These are phyloP conservation scores for Macadamia integrifolia DNA, from an alignment of 164 flowering plant species.

Conservation along the genomic window DNA sequence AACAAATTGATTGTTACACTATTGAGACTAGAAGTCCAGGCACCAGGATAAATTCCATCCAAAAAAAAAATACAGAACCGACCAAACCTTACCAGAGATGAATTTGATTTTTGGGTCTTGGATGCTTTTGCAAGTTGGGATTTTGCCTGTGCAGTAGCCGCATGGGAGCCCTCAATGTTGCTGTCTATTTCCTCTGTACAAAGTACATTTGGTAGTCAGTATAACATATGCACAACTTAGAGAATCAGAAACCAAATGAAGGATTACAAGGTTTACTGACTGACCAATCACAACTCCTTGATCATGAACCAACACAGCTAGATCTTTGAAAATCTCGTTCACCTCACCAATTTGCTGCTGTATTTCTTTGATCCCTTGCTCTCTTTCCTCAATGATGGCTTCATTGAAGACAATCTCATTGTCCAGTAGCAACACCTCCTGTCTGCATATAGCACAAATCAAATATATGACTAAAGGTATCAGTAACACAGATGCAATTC, in stretches of 20 bases:
- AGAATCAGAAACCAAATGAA: not conserved
- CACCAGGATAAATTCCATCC: too few species aligned
- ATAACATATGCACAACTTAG: too few species aligned
- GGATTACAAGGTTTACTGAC: constrained; percentile 26
- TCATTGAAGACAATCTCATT: constrained; percentile 63
- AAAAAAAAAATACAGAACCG: not conserved
- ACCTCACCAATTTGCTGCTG: constrained; percentile 75
- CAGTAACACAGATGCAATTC: too few species aligned
- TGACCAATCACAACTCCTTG: constrained; percentile 83
- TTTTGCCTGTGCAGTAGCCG: constrained; percentile 69
- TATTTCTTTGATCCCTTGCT: constrained; percentile 71
- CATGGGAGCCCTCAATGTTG: constrained; percentile 55
- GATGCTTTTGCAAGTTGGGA: constrained; percentile 82
- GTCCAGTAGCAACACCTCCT: constrained; percentile 47
- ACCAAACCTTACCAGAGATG: constrained; percentile 59
- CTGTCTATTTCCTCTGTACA: constrained; percentile 74
- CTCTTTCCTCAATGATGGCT: constrained; percentile 77
- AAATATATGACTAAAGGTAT: not conserved
- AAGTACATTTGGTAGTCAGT: not conserved
- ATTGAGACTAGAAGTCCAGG: too few species aligned
- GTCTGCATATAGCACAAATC: constrained; percentile 28
- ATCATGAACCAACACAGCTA: constrained; percentile 65
- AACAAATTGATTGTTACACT: too few species aligned
- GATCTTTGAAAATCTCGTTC: constrained; percentile 74
- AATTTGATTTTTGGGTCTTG: constrained; percentile 81